These are phyloP conservation scores for Cerrena zonata DNA, from an alignment of 1,284 basidiomycete genomes.

Conservation along the genomic window DNA sequence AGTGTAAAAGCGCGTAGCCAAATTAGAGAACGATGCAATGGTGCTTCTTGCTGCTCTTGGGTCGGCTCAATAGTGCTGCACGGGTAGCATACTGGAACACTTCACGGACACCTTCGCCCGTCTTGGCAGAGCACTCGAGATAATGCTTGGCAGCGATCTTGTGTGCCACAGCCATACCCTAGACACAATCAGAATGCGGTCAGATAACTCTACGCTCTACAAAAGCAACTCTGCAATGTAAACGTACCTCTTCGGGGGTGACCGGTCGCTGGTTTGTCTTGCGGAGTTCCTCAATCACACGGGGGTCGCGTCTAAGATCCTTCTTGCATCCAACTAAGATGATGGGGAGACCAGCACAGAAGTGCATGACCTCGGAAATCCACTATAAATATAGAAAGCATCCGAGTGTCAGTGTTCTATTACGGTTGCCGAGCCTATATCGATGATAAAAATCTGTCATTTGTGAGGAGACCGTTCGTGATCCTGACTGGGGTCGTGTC, in stretches of 20 bases:
- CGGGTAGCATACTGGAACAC: slow-evolving; percentile 74
- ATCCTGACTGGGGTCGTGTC: no score
- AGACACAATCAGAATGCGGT: neutral
- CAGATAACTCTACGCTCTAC: neutral
- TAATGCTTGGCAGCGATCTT: slow-evolving; percentile 73
- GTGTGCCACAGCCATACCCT: slow-evolving; percentile 68
- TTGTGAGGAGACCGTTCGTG: neutral
- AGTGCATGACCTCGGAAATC: slow-evolving; percentile 77
- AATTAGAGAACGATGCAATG: slow-evolving; percentile 51
- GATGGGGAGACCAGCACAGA: slow-evolving; percentile 69
- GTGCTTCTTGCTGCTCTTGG: slow-evolving; percentile 32
- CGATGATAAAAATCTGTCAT: neutral
- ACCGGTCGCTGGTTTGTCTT: slow-evolving; percentile 62
- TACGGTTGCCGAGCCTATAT: neutral
- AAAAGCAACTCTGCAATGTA: no score
- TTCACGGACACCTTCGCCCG: slow-evolving; percentile 68
- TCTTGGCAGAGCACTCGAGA: slow-evolving; percentile 71
- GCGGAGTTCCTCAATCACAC: slow-evolving; percentile 49
- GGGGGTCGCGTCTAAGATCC: slow-evolving; percentile 57
- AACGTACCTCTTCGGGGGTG: slow-evolving; percentile 45
- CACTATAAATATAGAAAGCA: slow-evolving; percentile 39
- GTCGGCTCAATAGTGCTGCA: slow-evolving; percentile 47
- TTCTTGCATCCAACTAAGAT: slow-evolving; percentile 77
- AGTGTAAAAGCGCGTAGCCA: neutral
- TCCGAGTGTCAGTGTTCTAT: neutral